Base-by-base conservation (phyloP, 768 basidiomycete genomes). In the Mrakia gelida region DNA sequence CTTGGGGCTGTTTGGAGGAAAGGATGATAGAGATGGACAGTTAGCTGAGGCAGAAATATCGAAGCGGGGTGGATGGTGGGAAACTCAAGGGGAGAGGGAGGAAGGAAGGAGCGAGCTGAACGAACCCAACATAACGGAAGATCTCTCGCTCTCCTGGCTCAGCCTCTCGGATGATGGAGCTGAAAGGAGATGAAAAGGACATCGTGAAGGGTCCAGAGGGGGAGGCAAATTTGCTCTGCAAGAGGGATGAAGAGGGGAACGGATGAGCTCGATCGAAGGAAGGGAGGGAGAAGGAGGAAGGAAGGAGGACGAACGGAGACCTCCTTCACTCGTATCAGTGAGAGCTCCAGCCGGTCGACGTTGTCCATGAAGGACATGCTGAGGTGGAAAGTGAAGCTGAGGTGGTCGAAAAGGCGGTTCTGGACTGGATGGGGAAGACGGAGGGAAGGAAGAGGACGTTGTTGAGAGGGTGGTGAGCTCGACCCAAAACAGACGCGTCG, bases 121-220 rank as follows among this genome's bases (percentile, higher is more conserved):
- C 73, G 63, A 18, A 78, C 77, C 77, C 77, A 34, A 78, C 67
- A 45, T 78, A 78, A 34, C 45, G 63, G n/a, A 78, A 78, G 72
- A 78, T 73, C 72, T 78, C 77, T 18, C 77, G 45, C 67, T 78
- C 77, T 41, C 77, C 77, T 3, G 73, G 73, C 38, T 78, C 73
- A 28, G 77, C 77, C 26, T 78, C 77, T 2, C 77, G 61, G 13
- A 78, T 38, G 30, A 70, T 73, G 23, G 62, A 34, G 18, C 73
- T 62, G 43, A 73, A 73, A 9, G 77, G 77, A 1, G 54, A 63
- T 5, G 63, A 56, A 16, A 78, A 70, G 7, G 77, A 73, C 16
- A 65, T 43, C 1, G 73, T 78, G 54, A 78, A 78, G 0, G 77
- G 77, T 23, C 77, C 77, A 30, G 67, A 54, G 1, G 77, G 73